Evolutionary conservation across 768 basidiomycete genomes (phyloP).

Genomic region (Kwoniella europaea): DNA sequence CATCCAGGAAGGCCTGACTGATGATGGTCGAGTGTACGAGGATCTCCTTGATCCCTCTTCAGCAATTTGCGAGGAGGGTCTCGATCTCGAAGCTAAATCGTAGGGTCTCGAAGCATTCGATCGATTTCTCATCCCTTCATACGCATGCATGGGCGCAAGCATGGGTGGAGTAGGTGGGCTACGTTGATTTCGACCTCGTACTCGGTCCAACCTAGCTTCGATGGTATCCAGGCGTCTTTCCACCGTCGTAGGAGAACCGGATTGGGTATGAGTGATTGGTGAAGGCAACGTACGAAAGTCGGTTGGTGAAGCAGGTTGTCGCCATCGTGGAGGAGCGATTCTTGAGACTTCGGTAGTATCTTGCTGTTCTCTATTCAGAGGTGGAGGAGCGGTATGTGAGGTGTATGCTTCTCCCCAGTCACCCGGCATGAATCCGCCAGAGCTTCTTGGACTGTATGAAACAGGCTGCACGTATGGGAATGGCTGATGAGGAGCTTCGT

Average conservation of each 20-base stretch:
- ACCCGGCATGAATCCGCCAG: slow-evolving; percentile 5
- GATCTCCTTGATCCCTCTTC: slow-evolving; percentile 1
- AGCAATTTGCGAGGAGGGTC: slow-evolving; percentile 4
- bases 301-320: background rate
- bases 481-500: background rate
- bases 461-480: background rate
- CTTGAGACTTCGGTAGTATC: background rate
- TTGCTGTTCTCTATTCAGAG: background rate
- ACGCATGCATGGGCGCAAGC: background rate
- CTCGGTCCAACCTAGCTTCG: slow-evolving; percentile 24
- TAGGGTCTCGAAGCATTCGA: slow-evolving; percentile 9
- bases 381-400: background rate
- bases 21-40: background rate
- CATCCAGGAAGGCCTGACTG: slow-evolving; percentile 8
- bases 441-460: background rate
- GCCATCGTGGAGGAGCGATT: background rate
- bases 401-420: slow-evolving; percentile 9
- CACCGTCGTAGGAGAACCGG: slow-evolving; percentile 17
- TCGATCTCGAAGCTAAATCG: slow-evolving; percentile 10
- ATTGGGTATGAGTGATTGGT: background rate
- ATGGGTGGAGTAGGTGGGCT: slow-evolving; percentile 11
- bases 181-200: slow-evolving; percentile 8
- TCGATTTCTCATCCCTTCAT: slow-evolving; percentile 13
- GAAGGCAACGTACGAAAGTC: slow-evolving; percentile 23
- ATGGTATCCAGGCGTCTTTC: slow-evolving; percentile 29